Evolutionary conservation across 139 green algal species (phyloP), one percentile per base, ranked within the genome.

Genomic region (Protoeuglena noctilucae): DNA sequence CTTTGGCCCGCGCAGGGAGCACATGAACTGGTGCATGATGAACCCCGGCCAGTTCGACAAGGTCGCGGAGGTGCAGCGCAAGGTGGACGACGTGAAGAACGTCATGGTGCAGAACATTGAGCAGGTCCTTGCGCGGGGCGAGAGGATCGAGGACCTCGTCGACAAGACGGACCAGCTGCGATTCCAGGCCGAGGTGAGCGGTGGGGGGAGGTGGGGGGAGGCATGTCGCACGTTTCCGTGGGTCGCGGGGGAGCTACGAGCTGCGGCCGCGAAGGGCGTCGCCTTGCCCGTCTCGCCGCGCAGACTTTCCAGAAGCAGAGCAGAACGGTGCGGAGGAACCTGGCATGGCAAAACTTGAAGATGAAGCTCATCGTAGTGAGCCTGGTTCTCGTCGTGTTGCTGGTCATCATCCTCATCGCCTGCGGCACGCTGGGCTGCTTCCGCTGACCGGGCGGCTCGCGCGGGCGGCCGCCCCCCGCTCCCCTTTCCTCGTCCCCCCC

Each of bases 81-180:
- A 89, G 73, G 84, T 96, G 53, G 79, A 87, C 28, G 84, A 95
- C 72, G 88, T 96, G 54, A 95, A 96, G 68, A 79, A 82, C 62
- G 86, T 96, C 61, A 97, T 97, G 89, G 87, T 89, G 39, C 86
- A 97, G 26, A 97, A 97, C 76, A 97, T 97, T 34, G 89, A 97
- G 63, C 83, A 84, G 67, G 86, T 96, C 60, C 58, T 97, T 48
- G 81, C 90, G 48, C 76, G 89, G 0, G 89, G 89, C 1, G 89
- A 97, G 68, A 94, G 94, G 74, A 87, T 97, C 30, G 89, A 97
- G 74, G 66, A 93, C 53, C 67, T 97, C 52, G 84, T 93, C 47
- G 88, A 95, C 66, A 96, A 95, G 63, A 94, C 88, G 6, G 89
- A 97, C 54, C 86, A 89, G 60, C 77, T 97, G 41, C 81, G 88